A percentile compares a stretch with the other conserved stretches of the same genome.
These are phyloP conservation scores for Podospora pseudocomata DNA, from an alignment of 495 filamentous ascomycete species.

Conservation along the genomic window DNA sequence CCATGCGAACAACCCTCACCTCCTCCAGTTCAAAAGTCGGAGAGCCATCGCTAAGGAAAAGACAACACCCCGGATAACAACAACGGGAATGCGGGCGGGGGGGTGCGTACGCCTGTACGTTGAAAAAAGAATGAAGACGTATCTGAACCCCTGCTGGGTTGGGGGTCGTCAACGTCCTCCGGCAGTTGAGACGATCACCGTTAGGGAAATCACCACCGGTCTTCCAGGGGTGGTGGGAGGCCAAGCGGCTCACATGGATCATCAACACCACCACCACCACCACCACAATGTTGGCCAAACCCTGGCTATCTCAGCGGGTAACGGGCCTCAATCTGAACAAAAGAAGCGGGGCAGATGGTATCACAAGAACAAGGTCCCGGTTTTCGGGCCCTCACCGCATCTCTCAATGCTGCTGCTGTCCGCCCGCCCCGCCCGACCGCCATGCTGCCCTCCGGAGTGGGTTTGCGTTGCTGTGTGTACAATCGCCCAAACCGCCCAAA, in stretches of 20 bases:
- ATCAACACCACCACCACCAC: not conserved
- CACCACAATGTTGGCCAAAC: not conserved
- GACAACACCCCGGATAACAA: not conserved
- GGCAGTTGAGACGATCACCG: not conserved
- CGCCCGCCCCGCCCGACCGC: constrained; percentile 4
- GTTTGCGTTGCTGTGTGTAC: not conserved
- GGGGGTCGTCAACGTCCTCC: not conserved
- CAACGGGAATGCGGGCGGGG: not conserved
- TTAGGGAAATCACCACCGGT: not conserved
- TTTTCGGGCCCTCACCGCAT: constrained; percentile 5
- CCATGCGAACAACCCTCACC: not conserved
- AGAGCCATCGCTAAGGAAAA: not conserved
- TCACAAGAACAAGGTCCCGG: not conserved
- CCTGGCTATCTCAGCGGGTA: not conserved
- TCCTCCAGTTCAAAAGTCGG: not conserved
- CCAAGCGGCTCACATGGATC: not conserved
- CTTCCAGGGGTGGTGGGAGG: not conserved
- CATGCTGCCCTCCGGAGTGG: not conserved
- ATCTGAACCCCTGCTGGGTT: not conserved
- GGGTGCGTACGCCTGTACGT: not conserved
- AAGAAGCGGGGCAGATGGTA: not conserved
- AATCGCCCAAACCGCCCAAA: not conserved
- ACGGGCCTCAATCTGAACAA: not conserved
- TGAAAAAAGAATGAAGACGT: not conserved
- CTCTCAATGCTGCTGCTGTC: not conserved